A percentile compares a stretch with the other conserved stretches of the same genome.
These are phyloP conservation scores for Rhododendron kiyosumense DNA, from an alignment of 148 eudicot genomes.

Conservation along the genomic window DNA sequence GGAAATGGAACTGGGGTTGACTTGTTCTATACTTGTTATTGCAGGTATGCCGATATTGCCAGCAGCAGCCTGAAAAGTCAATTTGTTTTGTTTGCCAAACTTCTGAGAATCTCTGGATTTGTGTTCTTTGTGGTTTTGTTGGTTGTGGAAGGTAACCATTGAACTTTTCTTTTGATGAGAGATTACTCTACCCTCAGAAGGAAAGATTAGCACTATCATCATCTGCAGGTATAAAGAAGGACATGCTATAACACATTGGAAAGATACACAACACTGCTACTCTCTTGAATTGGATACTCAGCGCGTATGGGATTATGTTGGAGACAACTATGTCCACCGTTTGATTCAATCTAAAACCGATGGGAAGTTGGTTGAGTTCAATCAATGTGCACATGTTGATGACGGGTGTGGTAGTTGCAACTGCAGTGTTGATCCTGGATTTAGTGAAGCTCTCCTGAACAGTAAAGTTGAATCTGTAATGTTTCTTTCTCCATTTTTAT, in stretches of 20 bases:
- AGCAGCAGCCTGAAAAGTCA: constrained; percentile 92
- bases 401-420: constrained; percentile 58
- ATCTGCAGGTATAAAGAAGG: constrained; percentile 71
- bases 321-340: constrained; percentile 92
- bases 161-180: neutral
- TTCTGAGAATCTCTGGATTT: constrained; percentile 91
- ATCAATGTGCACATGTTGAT: constrained; percentile 44
- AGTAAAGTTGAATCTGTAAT: constrained; percentile 85
- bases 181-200: neutral
- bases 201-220: neutral
- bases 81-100: constrained; percentile 86
- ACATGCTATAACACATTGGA: constrained; percentile 86
- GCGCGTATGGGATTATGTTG: constrained; percentile 95
- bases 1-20: neutral
- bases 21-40: constrained; percentile 14
- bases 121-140: constrained; percentile 88
- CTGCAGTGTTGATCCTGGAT: constrained; percentile 54
- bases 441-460: constrained; percentile 53
- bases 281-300: constrained; percentile 90
- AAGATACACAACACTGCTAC: constrained; percentile 94
- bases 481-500: neutral
- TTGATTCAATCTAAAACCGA: constrained; percentile 91
- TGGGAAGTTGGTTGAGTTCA: constrained; percentile 87
- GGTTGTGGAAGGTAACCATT: constrained; percentile 85
- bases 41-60: constrained; percentile 96